phyloP scores from a whole-genome alignment of 2,329 filamentous ascomycete species.

The Penicillium sp. region DNA sequence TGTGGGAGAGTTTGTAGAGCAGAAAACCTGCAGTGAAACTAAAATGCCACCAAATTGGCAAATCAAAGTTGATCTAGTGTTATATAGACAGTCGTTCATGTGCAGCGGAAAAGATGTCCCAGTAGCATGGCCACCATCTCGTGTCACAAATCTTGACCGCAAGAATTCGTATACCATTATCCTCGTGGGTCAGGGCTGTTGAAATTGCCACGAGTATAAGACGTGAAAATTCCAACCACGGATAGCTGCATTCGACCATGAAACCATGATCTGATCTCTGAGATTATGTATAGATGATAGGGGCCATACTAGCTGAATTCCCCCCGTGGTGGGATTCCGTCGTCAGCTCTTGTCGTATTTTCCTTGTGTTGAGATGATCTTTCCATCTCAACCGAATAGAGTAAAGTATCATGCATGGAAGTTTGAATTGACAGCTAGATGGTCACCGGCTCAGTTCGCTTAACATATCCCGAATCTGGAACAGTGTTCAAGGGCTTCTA shows the following conservation, averaged over 20 bases:
- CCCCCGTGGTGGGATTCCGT: not conserved
- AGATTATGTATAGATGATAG: slow-evolving; percentile 8
- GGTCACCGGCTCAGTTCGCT: slow-evolving; percentile 12
- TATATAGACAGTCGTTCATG: slow-evolving; percentile 12
- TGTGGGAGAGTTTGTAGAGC: not conserved
- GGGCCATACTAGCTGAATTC: not conserved
- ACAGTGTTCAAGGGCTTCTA: not conserved
- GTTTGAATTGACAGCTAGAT: slow-evolving; percentile 11
- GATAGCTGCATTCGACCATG: slow-evolving; percentile 22
- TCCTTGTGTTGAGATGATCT: slow-evolving; percentile 6
- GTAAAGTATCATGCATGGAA: slow-evolving; percentile 6
- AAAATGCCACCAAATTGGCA: slow-evolving; percentile 1
- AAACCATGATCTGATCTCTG: slow-evolving; percentile 20
- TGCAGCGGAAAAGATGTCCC: slow-evolving; percentile 28
- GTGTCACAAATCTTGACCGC: slow-evolving; percentile 12
- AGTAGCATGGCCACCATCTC: slow-evolving; percentile 37
- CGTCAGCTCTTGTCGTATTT: slow-evolving; percentile 3
- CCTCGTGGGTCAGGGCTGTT: not conserved
- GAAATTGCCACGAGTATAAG: not conserved
- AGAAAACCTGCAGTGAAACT: slow-evolving; percentile 5
- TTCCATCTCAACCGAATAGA: slow-evolving; percentile 15
- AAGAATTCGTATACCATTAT: not conserved
- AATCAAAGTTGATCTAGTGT: slow-evolving; percentile 14
- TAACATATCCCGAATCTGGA: not conserved
- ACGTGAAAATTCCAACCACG: slow-evolving; percentile 20